Percentiles rank a stretch among this genome's conserved stretches.
These are phyloP conservation scores for Pseudogymnoascus sp. DNA, from an alignment of 2,329 filamentous ascomycete genomes.

Conservation along the genomic window DNA sequence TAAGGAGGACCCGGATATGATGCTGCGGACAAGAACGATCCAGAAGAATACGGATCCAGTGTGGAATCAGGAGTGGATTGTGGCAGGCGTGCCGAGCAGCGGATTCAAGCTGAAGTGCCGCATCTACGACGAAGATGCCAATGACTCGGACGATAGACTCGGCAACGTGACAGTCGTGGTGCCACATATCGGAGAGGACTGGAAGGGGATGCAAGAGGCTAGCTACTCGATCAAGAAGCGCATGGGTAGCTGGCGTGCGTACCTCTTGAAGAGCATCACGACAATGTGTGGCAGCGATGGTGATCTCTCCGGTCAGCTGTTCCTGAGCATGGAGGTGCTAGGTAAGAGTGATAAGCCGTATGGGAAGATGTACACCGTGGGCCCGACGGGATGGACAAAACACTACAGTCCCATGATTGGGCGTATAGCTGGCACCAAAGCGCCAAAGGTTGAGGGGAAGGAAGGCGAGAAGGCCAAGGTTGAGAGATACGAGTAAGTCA, in stretches of 20 bases:
- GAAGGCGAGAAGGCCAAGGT: constrained; percentile 43
- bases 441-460: constrained; percentile 50
- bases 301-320: constrained; percentile 63
- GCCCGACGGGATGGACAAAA: constrained; percentile 66
- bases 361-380: constrained; percentile 70
- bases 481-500: constrained; percentile 67
- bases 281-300: constrained; percentile 52
- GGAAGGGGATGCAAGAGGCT: constrained; percentile 58
- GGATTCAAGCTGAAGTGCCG: constrained; percentile 81
- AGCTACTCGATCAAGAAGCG: constrained; percentile 72
- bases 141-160: constrained; percentile 77
- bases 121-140: constrained; percentile 82
- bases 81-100: constrained; percentile 73
- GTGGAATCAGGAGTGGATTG: constrained; percentile 82
- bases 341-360: constrained; percentile 63
- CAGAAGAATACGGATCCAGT: constrained; percentile 63
- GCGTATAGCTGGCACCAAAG: constrained; percentile 65
- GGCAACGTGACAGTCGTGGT: constrained; percentile 74
- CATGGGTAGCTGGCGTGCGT: constrained; percentile 79
- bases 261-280: constrained; percentile 62
- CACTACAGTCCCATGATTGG: constrained; percentile 89
- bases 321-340: constrained; percentile 69
- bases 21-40: constrained; percentile 68
- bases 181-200: constrained; percentile 51
- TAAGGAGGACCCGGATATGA: constrained; percentile 74